Evolutionary conservation across 768 basidiomycete genomes (phyloP).

Genomic region (Boletus insuetus): DNA sequence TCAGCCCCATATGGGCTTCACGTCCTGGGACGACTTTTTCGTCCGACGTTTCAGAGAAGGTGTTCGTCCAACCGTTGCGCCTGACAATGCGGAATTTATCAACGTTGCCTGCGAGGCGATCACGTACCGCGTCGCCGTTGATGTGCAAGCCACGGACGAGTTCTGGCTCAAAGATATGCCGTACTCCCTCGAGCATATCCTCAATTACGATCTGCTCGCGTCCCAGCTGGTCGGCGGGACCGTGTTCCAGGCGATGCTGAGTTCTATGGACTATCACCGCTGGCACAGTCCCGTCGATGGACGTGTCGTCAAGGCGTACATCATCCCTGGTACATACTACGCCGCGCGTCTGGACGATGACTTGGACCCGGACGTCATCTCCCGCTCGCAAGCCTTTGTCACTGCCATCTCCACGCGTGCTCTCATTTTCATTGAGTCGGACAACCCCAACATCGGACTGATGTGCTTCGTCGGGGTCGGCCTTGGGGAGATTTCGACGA

Average conservation of each 20-base stretch:
- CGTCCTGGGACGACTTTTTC: conserved; percentile 58
- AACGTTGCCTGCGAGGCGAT: conserved; percentile 53
- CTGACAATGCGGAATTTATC: conserved; percentile 33
- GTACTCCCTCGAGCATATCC: conserved; percentile 58
- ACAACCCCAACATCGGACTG: conserved; percentile 52
- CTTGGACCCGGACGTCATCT: conserved; percentile 23
- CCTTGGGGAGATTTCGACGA: conserved; percentile 64
- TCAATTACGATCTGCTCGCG: conserved; percentile 40
- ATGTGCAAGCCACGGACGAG: conserved; percentile 40
- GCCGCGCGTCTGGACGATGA: conserved; percentile 32
- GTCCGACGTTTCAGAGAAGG: conserved; percentile 26
- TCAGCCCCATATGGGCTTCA: conserved; percentile 41
- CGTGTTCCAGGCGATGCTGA: conserved; percentile 57
- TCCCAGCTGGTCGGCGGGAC: conserved; percentile 48
- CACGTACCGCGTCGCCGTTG: conserved; percentile 38
- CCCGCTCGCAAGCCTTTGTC: conserved; percentile 30
- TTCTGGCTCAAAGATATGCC: conserved; percentile 65
- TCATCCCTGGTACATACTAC: conserved; percentile 53
- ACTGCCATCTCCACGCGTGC: conserved; percentile 49
- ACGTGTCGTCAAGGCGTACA: conserved; percentile 37
- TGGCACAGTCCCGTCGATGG: conserved; percentile 61
- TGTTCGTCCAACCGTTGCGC: background rate
- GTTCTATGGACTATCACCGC: conserved; percentile 54
- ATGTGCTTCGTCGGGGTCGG: conserved; percentile 61
- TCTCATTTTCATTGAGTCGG: conserved; percentile 57